phyloP scores from a whole-genome alignment of 2,329 filamentous ascomycete genomes.

The Colletotrichum endophyticum region DNA sequence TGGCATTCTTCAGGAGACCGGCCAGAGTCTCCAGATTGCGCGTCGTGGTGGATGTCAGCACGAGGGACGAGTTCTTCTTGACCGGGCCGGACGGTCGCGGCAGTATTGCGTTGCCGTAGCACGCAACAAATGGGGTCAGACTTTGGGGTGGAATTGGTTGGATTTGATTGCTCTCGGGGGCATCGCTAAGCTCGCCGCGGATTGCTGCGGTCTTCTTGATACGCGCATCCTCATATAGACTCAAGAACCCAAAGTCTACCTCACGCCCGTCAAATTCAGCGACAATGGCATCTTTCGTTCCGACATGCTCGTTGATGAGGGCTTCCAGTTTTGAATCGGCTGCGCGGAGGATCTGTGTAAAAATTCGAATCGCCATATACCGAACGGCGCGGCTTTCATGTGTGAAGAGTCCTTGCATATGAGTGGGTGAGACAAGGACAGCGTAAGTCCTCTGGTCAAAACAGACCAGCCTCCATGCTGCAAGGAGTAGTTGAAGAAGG shows the following conservation, averaged over 20 bases:
- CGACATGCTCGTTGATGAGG: conserved; percentile 71
- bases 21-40: conserved; percentile 76
- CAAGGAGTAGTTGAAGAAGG: conserved; percentile 59
- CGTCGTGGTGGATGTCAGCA: conserved; percentile 75
- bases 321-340: conserved; percentile 80
- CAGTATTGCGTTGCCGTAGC: conserved; percentile 71
- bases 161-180: conserved; percentile 20
- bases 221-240: conserved; percentile 61
- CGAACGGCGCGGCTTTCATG: conserved; percentile 66
- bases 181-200: conserved; percentile 40
- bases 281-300: conserved; percentile 61
- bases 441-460: conserved; percentile 75
- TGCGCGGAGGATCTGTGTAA: conserved; percentile 78
- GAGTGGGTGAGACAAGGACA: conserved; percentile 66
- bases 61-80: conserved; percentile 49
- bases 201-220: conserved; percentile 49
- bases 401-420: conserved; percentile 72
- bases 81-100: conserved; percentile 63
- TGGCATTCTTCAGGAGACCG: conserved; percentile 65
- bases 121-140: conserved; percentile 66
- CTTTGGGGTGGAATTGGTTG: conserved; percentile 36
- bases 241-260: conserved; percentile 80
- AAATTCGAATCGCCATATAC: conserved; percentile 82
- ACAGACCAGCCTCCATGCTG: conserved; percentile 79
- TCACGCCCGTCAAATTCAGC: conserved; percentile 76